Evolutionary conservation across 306 rosid species (phyloP).

Genomic region (Quercus bicolor): DNA sequence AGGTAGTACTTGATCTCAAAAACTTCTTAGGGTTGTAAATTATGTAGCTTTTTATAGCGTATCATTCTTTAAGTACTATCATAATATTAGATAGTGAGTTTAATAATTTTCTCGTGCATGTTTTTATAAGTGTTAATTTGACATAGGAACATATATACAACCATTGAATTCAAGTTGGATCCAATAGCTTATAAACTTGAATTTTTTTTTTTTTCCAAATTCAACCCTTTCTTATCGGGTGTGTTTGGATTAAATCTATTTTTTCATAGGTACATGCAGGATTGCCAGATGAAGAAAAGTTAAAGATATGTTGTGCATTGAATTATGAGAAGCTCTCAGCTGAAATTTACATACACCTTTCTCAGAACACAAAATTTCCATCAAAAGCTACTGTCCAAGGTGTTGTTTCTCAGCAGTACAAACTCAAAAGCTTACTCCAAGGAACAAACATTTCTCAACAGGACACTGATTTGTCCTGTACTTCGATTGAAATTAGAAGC

Average conservation of each 20-base stretch:
- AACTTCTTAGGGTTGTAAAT: constrained; percentile 1
- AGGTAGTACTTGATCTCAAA: constrained; percentile 46
- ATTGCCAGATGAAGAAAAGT: constrained; percentile 70
- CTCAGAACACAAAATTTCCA: constrained; percentile 62
- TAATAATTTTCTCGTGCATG: constrained; percentile 1
- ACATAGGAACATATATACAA: background rate
- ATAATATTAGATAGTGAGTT: constrained; percentile 4
- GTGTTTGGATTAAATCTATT: constrained; percentile 20
- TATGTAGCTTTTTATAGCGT: background rate
- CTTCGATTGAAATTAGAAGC: constrained; percentile 23
- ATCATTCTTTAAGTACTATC: background rate
- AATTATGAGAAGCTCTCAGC: constrained; percentile 77
- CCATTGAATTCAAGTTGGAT: background rate
- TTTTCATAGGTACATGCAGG: constrained; percentile 69
- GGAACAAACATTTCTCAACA: constrained; percentile 35
- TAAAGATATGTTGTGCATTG: constrained; percentile 63
- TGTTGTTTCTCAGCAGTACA: constrained; percentile 56
- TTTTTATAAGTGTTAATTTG: background rate
- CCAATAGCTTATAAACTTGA: background rate
- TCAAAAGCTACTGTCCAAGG: constrained; percentile 61
- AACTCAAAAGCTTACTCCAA: constrained; percentile 59
- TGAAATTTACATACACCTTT: constrained; percentile 54
- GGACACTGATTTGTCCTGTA: constrained; percentile 31
- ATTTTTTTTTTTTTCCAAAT: background rate
- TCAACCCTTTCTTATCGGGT: background rate